Evolutionary conservation across 2,329 filamentous ascomycete species (phyloP), one percentile per base, ranked within the genome.

Genomic region (Microsporum ferrugineum): DNA sequence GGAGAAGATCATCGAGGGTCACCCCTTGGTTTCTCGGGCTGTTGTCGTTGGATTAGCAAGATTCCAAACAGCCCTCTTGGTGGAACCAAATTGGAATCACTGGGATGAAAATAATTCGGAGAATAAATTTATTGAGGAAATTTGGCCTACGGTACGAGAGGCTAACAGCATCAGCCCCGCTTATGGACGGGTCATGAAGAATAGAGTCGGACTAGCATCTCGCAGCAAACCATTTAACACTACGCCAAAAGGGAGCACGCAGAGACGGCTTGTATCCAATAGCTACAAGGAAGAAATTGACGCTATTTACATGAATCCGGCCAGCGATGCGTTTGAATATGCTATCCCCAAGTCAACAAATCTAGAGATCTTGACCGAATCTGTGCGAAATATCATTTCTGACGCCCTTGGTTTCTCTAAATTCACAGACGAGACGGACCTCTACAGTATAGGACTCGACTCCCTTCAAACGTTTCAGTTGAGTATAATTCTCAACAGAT

Each of bases 261-360:
- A 77, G 66, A 73, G 78, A 2, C 69, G 69, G 0, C 70, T 71
- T 0, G 78, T 78, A 1, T 60, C 75, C 5, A 63, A 67, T 1
- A 67, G 76, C 1, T 82, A 80, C 57, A 67, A 67, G 1, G 65
- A 73, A 1, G 79, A 80, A 61, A 81, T 82, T 45, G 75, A 80
- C 3, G 69, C 71, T 0, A 69, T 81, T 3, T 82, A 81, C 63
- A 61, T 57, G 1, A 39, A 59, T n/a, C 47, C 63, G 2, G 58
- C 58, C 1, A 57, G 69, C 14, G 60, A 60, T 3, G 56, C 61
- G 7, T 58, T 69, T 7, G 67, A 69, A 1, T 51, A 51, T 31
- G 7, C 27, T 2, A 31, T 31, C 45, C 10, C 27, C 31, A 12
- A 51, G 27, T 14, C 23, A 7, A 29, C 27, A 5, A 10, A 51